These are phyloP conservation scores for Mucor lusitanicus DNA, from an alignment of 371 early-diverging fungal species.

Conservation along the genomic window DNA sequence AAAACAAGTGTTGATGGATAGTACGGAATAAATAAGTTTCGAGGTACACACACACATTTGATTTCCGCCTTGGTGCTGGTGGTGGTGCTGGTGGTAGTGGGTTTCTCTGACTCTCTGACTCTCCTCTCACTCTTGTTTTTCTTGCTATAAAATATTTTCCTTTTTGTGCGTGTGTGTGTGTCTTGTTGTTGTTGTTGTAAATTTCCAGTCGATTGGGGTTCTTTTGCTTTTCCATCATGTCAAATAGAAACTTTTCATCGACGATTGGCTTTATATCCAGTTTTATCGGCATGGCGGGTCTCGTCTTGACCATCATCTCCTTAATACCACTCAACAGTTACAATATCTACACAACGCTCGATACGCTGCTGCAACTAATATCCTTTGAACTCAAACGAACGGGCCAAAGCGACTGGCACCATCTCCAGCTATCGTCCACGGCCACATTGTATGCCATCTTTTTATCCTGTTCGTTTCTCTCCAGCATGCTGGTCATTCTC, in stretches of 20 bases:
- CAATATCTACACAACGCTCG: constrained; percentile 14
- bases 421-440: neutral
- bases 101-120: no score
- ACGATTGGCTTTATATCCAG: constrained; percentile 19
- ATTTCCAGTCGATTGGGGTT: neutral
- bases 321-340: constrained; percentile 26
- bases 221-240: neutral
- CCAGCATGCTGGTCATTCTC: constrained; percentile 13
- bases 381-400: constrained; percentile 11
- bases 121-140: neutral
- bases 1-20: constrained; percentile 18
- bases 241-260: neutral
- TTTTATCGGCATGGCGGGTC: constrained; percentile 27
- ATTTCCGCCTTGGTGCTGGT: neutral
- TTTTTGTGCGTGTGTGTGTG: neutral
- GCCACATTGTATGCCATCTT: constrained; percentile 16
- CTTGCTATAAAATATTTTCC: neutral
- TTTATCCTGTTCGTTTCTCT: constrained; percentile 7
- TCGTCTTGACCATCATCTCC: constrained; percentile 23
- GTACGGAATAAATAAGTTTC: neutral
- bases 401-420: constrained; percentile 5
- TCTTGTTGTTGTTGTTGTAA: neutral
- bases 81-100: no score
- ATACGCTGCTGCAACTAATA: constrained; percentile 9
- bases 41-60: neutral